Base-by-base conservation (phyloP, 495 filamentous ascomycete genomes). In the Aspergillus leporis region DNA sequence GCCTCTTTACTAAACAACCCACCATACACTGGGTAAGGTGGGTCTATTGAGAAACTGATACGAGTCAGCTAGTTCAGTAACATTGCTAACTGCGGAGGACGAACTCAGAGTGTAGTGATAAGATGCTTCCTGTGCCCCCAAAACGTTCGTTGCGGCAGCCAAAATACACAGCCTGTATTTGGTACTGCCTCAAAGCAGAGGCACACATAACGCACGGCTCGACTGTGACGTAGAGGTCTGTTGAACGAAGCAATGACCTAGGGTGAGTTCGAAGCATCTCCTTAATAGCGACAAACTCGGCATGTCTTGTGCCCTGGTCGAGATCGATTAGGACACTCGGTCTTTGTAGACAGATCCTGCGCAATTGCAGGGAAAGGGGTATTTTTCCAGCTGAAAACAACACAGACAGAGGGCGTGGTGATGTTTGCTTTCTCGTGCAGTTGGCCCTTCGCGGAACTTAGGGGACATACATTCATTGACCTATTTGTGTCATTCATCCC, bases 131-230 rank as follows among this genome's bases (percentile, higher is more conserved):
- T 45, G 90, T 95, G 30, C 94, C 94, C 16, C 94, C 94, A 76
- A 98, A 98, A 47, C 93, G 87, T 66, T 97, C 94, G 75, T 98
- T 98, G 48, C 85, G 79, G 58, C 92, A 95, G n/a, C 94, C 95
- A 71, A 90, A 98, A 73, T 90, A 97, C 2, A 98, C 94, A 53
- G 82, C 85, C 54, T 87, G 81, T 66, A 98, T 88, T 6, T 83
- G 79, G 53, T 91, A 84, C 70, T 98, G 95, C 30, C 90, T 86
- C 31, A 98, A 81, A 28, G 92, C 83, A n/a, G 91, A 92, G 2
- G 94, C 93, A 67, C 94, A 98, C 94, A 98, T 98, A 66, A 98
- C 87, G 70, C 94, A 98, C 2, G 94, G 94, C 70, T 98, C 94
- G 51, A 98, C 93, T 0, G 94, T 98, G 32, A 98, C 94, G 70